Base-by-base conservation (phyloP, 768 basidiomycete genomes). In the Mycena belliarum region DNA sequence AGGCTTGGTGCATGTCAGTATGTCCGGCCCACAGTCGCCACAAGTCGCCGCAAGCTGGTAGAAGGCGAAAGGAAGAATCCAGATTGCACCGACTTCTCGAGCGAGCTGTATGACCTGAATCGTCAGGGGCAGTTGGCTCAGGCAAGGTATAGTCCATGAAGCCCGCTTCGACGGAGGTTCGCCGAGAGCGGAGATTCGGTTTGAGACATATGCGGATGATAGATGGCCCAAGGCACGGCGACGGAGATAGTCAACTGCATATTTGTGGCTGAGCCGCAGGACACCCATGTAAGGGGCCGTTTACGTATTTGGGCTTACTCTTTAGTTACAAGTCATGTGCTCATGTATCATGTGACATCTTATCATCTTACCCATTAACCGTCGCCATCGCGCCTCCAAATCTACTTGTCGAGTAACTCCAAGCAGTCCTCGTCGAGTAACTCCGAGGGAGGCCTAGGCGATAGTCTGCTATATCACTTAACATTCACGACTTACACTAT, bases 241-340 rank as follows among this genome's bases (percentile, higher is more conserved):
- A 10, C 51, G 49, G 12, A 59, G 43, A 25, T 43, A 49, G 20
- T 49, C 50, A 1, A 59, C 46, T 1, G 24, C n/a, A 24, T 59
- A 63, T 29, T 63, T 63, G 14, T 57, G 51, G 35, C 44, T 46
- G 16, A 63, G 49, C 3, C 55, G 53, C 12, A 60, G 55, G 15
- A 56, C 26, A 1, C 59, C 59, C n/a, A n/a, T n/a, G n/a, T n/a
- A n/a, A n/a, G n/a, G n/a, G n/a, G n/a, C n/a, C n/a, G n/a, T n/a
- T n/a, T n/a, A n/a, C n/a, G n/a, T n/a, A n/a, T n/a, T n/a, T n/a
- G n/a, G n/a, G n/a, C n/a, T n/a, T n/a, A n/a, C n/a, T n/a, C n/a
- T n/a, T n/a, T n/a, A n/a, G n/a, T n/a, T n/a, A n/a, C n/a, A n/a
- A n/a, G n/a, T n/a, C n/a, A n/a, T n/a, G n/a, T 10, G 35, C 6